Percentiles rank a stretch among this genome's conserved stretches.
These are phyloP conservation scores for Artemisia argyi DNA, from an alignment of 129 eudicot species.

Conservation along the genomic window DNA sequence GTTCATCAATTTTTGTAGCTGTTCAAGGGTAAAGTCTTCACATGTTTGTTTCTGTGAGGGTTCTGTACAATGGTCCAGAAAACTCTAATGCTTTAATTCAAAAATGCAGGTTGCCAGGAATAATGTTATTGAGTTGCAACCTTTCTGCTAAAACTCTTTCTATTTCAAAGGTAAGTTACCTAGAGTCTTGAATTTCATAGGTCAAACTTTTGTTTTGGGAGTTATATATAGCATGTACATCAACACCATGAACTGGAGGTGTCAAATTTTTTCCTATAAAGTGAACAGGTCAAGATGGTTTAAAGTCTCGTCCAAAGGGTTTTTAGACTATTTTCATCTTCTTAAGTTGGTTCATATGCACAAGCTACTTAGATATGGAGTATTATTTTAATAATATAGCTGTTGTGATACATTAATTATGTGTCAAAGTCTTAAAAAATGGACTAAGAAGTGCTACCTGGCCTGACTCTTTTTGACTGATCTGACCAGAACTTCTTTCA, in stretches of 20 bases:
- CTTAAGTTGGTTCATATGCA: no score
- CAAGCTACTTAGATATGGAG: no score
- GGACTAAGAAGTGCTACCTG: background rate
- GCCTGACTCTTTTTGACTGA: background rate
- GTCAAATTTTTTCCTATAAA: no score
- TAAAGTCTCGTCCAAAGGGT: background rate
- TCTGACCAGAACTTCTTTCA: background rate
- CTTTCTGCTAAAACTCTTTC: conserved; percentile 57
- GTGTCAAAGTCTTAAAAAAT: no score
- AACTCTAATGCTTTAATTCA: conserved; percentile 4
- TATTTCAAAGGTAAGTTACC: conserved; percentile 47
- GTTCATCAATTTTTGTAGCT: conserved; percentile 77
- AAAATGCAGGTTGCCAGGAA: conserved; percentile 72
- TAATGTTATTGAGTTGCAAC: conserved; percentile 68
- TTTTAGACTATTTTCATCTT: no score
- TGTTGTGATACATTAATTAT: background rate
- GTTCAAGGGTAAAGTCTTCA: conserved; percentile 63
- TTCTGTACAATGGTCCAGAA: background rate
- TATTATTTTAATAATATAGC: background rate
- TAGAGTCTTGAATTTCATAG: background rate
- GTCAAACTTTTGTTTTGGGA: background rate
- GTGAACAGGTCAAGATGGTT: background rate
- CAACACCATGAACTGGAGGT: no score
- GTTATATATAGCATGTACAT: background rate
- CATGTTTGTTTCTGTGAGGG: background rate